These are phyloP conservation scores for Schwanniomyces pseudopolymorphus DNA, from an alignment of 805 yeast genomes.

Conservation along the genomic window DNA sequence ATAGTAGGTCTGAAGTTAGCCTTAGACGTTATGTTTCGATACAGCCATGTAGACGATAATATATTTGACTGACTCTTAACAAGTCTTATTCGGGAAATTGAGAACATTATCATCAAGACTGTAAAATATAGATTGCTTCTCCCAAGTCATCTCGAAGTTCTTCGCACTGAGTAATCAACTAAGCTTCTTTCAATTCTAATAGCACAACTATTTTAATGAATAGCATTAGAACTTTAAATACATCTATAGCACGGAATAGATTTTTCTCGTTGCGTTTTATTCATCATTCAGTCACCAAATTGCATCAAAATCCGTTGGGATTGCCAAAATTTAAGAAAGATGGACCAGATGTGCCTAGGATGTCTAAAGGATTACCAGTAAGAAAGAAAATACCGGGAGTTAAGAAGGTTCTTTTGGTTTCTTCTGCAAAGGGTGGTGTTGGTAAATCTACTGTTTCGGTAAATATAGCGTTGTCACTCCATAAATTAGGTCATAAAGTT, in stretches of 20 bases:
- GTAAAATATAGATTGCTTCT: too few relatives aligned
- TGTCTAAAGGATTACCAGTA: constrained; percentile 56
- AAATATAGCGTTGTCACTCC: constrained; percentile 65
- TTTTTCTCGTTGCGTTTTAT: neutral
- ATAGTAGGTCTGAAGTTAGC: constrained; percentile 58
- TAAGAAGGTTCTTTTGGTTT: constrained; percentile 57
- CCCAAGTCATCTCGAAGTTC: neutral
- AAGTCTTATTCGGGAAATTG: neutral
- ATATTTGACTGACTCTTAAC: neutral
- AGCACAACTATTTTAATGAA: neutral
- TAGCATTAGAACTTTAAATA: neutral
- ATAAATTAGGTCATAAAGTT: constrained; percentile 50
- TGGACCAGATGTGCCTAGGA: constrained; percentile 29
- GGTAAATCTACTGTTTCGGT: constrained; percentile 76
- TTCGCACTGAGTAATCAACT: neutral
- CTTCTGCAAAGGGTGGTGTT: constrained; percentile 81
- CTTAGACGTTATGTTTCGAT: neutral
- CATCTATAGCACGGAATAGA: neutral
- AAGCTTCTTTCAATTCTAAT: neutral
- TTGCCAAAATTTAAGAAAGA: constrained; percentile 24
- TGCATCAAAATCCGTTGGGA: constrained; percentile 45
- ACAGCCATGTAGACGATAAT: neutral
- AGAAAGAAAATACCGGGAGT: constrained; percentile 61
- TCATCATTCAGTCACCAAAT: constrained; percentile 1
- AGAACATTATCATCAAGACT: neutral